Evolutionary conservation across 768 basidiomycete species (phyloP).

Genomic region (Suillus lakei): DNA sequence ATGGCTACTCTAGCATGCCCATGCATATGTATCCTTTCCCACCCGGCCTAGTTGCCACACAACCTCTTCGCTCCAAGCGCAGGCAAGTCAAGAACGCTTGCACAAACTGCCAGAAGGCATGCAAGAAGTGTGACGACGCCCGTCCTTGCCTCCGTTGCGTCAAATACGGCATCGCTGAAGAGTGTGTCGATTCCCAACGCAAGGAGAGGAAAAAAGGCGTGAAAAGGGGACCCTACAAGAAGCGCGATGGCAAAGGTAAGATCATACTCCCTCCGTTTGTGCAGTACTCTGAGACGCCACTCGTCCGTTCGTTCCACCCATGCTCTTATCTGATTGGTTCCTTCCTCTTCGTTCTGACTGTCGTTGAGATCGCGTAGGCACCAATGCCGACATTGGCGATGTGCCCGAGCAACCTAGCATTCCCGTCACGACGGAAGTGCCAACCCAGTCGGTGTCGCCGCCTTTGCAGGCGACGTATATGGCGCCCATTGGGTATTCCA

Average conservation of each 20-base stretch:
- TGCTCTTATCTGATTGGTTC: conserved; percentile 9
- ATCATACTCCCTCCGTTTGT: conserved; percentile 22
- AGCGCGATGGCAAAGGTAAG: conserved; percentile 90
- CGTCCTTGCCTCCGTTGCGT: conserved; percentile 92
- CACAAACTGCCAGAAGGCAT: conserved; percentile 89
- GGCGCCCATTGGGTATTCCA: conserved; percentile 54
- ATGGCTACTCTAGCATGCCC: conserved; percentile 53
- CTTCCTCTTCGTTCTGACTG: conserved; percentile 44
- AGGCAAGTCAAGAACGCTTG: conserved; percentile 92
- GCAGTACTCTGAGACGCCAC: conserved; percentile 16
- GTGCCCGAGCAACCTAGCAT: conserved; percentile 47
- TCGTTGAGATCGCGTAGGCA: conserved; percentile 63
- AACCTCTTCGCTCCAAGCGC: conserved; percentile 72
- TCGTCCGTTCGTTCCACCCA: conserved; percentile 3
- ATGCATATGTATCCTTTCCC: conserved; percentile 78
- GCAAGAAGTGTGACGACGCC: conserved; percentile 92
- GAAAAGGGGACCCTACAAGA: conserved; percentile 92
- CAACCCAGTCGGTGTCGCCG: conserved; percentile 49
- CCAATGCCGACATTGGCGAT: conserved; percentile 51
- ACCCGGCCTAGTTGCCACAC: conserved; percentile 47
- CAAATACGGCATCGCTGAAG: conserved; percentile 86
- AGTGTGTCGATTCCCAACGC: conserved; percentile 88
- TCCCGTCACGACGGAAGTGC: conserved; percentile 46
- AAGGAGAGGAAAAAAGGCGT: conserved; percentile 92
- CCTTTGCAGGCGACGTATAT: conserved; percentile 55